Conservation (phyloP, 768 basidiomycete species). For the Leccinum olivaceopallidum region DNA sequence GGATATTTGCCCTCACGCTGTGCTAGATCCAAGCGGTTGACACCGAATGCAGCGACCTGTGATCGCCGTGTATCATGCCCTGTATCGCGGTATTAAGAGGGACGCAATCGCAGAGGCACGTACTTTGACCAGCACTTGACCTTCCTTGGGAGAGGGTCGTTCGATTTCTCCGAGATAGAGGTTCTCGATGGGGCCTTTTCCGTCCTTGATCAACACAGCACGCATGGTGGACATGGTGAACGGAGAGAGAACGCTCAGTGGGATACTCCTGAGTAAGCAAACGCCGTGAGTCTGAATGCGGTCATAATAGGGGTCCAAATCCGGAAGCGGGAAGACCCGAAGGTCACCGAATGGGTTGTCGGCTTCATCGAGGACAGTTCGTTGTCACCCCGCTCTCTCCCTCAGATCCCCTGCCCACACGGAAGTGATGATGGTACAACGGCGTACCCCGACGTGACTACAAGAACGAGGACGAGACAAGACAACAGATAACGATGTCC, state of each 20-base stretch:
- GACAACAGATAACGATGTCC: too few species aligned
- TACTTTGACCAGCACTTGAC: constrained; percentile 82
- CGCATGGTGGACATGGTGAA: constrained; percentile 52
- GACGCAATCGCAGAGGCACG: constrained; percentile 10
- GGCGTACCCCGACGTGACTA: too few species aligned
- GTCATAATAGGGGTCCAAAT: too few species aligned
- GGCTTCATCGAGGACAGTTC: too few species aligned
- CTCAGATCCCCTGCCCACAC: too few species aligned
- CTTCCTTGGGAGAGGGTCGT: constrained; percentile 55
- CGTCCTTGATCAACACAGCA: constrained; percentile 76
- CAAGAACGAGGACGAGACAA: too few species aligned
- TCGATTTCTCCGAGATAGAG: constrained; percentile 74
- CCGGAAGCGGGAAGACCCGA: too few species aligned
- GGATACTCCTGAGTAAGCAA: not conserved
- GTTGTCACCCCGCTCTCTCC: too few species aligned
- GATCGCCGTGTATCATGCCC: constrained; percentile 3
- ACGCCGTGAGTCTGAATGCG: too few species aligned
- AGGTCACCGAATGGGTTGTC: too few species aligned
- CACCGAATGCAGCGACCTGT: constrained; percentile 80
- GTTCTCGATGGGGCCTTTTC: constrained; percentile 71
- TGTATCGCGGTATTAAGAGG: constrained; percentile 1
- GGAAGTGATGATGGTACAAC: too few species aligned
- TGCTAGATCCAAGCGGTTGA: constrained; percentile 83
- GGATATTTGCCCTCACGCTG: constrained; percentile 79
- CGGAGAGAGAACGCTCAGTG: not conserved